Evolutionary conservation across 495 filamentous ascomycete species (phyloP).

Genomic region (Xylaria castorea): DNA sequence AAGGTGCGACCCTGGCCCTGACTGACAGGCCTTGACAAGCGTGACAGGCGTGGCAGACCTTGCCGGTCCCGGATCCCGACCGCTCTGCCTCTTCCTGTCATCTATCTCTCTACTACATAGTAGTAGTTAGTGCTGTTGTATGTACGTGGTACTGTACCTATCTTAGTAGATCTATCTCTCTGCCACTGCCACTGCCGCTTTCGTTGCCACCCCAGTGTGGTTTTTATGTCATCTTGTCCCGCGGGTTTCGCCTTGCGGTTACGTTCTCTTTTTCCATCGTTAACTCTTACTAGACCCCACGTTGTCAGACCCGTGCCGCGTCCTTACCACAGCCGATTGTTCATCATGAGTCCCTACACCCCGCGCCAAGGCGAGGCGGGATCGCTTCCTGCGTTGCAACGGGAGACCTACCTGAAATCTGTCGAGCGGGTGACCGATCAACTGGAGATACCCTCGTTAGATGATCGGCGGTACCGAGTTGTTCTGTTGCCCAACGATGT

Average conservation of each 20-base stretch:
- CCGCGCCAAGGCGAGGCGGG: slow-evolving; percentile 38
- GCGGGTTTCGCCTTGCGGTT: slow-evolving; percentile 13
- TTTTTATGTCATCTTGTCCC: slow-evolving; percentile 7
- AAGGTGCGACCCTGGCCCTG: slow-evolving; percentile 34
- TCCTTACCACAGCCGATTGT: slow-evolving; percentile 13
- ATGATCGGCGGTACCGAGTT: slow-evolving; percentile 88
- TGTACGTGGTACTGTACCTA: slow-evolving; percentile 12
- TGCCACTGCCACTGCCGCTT: slow-evolving; percentile 4
- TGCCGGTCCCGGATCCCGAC: slow-evolving; percentile 16
- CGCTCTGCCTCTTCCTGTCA: background rate
- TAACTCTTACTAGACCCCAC: slow-evolving; percentile 9
- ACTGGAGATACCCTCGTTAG: slow-evolving; percentile 85
- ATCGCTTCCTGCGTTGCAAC: slow-evolving; percentile 36
- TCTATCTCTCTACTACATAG: too few species aligned
- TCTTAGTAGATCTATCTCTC: background rate
- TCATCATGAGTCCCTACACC: slow-evolving; percentile 35
- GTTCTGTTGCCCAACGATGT: slow-evolving; percentile 85
- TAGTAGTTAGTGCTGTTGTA: background rate
- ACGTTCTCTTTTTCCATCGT: slow-evolving; percentile 13
- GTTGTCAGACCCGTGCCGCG: slow-evolving; percentile 25
- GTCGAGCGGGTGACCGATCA: slow-evolving; percentile 77
- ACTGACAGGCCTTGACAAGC: slow-evolving; percentile 25
- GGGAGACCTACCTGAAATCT: slow-evolving; percentile 42
- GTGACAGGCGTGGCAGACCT: background rate
- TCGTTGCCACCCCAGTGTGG: slow-evolving; percentile 19